phyloP scores from a whole-genome alignment of 192 early-diverging fungal genomes.

The Mortierella claussenii region DNA sequence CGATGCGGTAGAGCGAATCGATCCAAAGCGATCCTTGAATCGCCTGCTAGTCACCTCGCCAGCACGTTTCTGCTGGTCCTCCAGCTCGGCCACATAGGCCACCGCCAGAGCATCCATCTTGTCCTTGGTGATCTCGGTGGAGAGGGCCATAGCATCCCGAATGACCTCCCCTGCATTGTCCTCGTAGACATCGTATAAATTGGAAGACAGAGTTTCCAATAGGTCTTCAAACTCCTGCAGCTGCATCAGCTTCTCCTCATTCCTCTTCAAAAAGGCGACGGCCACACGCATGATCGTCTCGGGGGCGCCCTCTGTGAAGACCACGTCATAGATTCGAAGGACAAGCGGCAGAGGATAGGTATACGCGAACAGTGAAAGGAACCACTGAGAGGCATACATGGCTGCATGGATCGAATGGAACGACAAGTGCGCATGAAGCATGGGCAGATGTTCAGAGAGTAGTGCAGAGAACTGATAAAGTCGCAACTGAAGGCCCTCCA shows the following conservation, averaged over 20 bases:
- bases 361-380: conserved; percentile 97
- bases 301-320: conserved; percentile 90
- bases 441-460: conserved; percentile 79
- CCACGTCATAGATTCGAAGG: conserved; percentile 91
- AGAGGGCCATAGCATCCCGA: conserved; percentile 80
- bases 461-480: conserved; percentile 88
- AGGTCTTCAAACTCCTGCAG: conserved; percentile 82
- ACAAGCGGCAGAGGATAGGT: conserved; percentile 91
- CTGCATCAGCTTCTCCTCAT: conserved; percentile 73
- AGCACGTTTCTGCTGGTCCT: conserved; percentile 62
- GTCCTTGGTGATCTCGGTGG: conserved; percentile 69
- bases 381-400: conserved; percentile 98
- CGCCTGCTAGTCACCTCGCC: conserved; percentile 60
- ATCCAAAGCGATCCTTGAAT: conserved; percentile 59
- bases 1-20: conserved; percentile 4
- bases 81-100: conserved; percentile 61
- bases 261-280: conserved; percentile 87
- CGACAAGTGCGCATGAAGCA: conserved; percentile 80
- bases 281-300: conserved; percentile 92
- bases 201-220: conserved; percentile 84
- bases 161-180: conserved; percentile 72
- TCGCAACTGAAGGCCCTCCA: conserved; percentile 92
- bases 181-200: conserved; percentile 84
- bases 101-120: conserved; percentile 78
- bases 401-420: conserved; percentile 76